Conservation (phyloP, 2,329 filamentous ascomycete genomes). For the Chaetothyriales sp. region DNA sequence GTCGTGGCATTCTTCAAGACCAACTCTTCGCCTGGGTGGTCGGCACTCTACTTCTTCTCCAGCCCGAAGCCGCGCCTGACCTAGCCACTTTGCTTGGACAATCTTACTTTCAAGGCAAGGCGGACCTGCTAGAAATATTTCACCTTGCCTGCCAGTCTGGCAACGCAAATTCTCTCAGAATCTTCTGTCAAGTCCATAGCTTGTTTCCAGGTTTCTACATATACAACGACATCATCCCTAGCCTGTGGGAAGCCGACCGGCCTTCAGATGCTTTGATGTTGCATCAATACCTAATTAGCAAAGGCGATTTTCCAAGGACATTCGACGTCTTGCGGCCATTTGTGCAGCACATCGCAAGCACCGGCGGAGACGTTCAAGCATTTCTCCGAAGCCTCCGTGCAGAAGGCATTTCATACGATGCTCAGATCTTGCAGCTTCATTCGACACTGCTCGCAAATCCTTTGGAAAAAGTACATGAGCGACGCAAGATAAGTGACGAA, state of each 20-base stretch:
- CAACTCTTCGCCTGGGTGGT: conserved; percentile 33
- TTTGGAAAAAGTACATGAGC: background rate
- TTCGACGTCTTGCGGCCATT: conserved; percentile 27
- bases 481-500: conserved; percentile 43
- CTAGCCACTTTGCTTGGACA: conserved; percentile 9
- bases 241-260: conserved; percentile 25
- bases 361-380: conserved; percentile 12
- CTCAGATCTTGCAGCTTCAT: conserved; percentile 8
- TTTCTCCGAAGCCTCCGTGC: conserved; percentile 13
- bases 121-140: conserved; percentile 10
- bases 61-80: conserved; percentile 11
- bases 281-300: conserved; percentile 30
- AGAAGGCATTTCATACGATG: conserved; percentile 16
- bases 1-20: background rate
- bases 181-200: conserved; percentile 30
- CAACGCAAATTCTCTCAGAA: conserved; percentile 19
- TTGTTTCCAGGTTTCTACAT: conserved; percentile 24
- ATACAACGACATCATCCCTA: conserved; percentile 30
- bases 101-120: conserved; percentile 8
- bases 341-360: conserved; percentile 24
- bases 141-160: conserved; percentile 9
- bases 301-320: conserved; percentile 28
- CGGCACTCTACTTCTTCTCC: conserved; percentile 22
- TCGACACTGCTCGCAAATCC: background rate
- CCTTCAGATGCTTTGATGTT: conserved; percentile 29